Evolutionary conservation across 139 green algal species (phyloP).

Genomic region (Chlorella sorokiniana): DNA sequence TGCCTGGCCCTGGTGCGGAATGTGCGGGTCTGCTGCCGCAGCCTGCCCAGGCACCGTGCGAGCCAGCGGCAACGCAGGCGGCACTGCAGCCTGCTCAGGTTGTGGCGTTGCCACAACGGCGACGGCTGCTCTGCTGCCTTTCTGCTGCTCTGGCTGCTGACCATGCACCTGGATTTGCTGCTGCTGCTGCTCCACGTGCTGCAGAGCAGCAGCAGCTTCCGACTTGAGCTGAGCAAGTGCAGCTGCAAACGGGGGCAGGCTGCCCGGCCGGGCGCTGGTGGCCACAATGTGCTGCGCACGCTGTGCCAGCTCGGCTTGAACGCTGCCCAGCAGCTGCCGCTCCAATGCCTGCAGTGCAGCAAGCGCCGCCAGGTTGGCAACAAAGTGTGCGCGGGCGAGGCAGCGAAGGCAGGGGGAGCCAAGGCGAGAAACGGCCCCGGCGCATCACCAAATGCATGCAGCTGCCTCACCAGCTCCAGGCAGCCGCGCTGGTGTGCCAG

Average conservation of each 20-base stretch:
- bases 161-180: not conserved
- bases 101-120: not conserved
- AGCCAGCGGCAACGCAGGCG: no score
- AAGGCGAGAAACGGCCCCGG: not conserved
- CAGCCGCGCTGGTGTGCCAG: conserved; percentile 1
- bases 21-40: not conserved
- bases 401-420: not conserved
- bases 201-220: conserved; percentile 9
- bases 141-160: not conserved
- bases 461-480: conserved; percentile 22
- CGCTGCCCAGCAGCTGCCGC: conserved; percentile 14
- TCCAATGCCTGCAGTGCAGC: conserved; percentile 21
- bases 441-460: not conserved
- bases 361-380: not conserved
- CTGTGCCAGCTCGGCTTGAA: conserved; percentile 33
- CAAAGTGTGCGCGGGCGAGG: not conserved
- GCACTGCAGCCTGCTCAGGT: not conserved
- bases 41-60: no score
- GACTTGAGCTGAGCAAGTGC: conserved; percentile 12
- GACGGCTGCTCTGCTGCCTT: not conserved
- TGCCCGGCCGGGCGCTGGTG: not conserved
- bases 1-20: not conserved
- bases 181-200: conserved; percentile 17
- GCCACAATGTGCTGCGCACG: conserved; percentile 18
- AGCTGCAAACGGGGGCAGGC: conserved; percentile 9